Percentiles rank a stretch among this genome's conserved stretches.
Conservation (phyloP, 1,139 yeast genomes). For the Arxiozyma slooffiae region DNA sequence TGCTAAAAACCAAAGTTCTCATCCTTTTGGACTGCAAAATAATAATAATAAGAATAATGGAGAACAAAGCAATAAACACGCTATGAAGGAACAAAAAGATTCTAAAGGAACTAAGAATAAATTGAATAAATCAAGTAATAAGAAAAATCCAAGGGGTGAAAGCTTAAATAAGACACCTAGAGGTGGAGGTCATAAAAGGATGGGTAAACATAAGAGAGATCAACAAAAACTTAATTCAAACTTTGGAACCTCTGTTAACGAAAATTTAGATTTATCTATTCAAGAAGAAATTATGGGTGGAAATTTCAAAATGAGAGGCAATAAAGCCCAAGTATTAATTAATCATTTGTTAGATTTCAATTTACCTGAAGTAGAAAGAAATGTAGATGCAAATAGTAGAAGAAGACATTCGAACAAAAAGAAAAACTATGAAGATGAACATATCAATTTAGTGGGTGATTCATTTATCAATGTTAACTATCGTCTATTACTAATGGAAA, state of each 20-base stretch:
- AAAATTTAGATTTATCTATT: conserved; percentile 21
- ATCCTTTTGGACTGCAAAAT: too few species aligned
- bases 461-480: conserved; percentile 77
- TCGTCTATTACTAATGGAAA: conserved; percentile 64
- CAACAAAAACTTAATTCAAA: conserved; percentile 3
- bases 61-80: too few species aligned
- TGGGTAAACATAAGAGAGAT: conserved; percentile 12
- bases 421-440: conserved; percentile 21
- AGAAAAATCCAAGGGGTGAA: not conserved
- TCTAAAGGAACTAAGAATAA: too few species aligned
- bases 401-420: conserved; percentile 12
- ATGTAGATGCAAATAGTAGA: conserved; percentile 13
- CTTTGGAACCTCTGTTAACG: not conserved
- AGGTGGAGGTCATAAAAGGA: conserved; percentile 5
- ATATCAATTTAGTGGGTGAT: conserved; percentile 49
- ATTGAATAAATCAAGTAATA: too few species aligned
- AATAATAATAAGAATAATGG: too few species aligned
- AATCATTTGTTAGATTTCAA: conserved; percentile 57
- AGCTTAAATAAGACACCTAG: not conserved
- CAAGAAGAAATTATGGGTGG: conserved; percentile 33
- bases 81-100: too few species aligned
- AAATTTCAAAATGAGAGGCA: conserved; percentile 31
- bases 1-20: too few species aligned
- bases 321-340: conserved; percentile 49
- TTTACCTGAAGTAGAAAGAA: conserved; percentile 42